Evolutionary conservation across 108 stramenopile species (phyloP), one percentile per base, ranked within the genome.

Genomic region (Chaetoceros tenuissimus): DNA sequence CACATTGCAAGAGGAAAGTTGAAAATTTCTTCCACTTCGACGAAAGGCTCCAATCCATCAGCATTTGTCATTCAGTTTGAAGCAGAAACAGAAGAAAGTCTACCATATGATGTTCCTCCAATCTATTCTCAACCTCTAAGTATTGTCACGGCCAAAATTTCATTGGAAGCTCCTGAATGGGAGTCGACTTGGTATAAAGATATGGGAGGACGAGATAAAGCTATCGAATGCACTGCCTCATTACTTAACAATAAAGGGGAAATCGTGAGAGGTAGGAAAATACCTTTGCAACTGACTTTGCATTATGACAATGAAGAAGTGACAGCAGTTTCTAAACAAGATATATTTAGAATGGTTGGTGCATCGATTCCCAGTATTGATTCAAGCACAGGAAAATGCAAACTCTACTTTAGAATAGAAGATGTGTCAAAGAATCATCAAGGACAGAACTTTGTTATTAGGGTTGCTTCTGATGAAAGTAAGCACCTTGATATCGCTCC

Each of bases 351-450:
- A 50, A 60, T 53, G 51, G 46, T 87, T 24, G 69, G 76, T 27
- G 24, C 76, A 28, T 29, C 54, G 10, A 59, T 3, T 8, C 46
- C 46, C 20, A 24, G 2, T 21, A 65, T 78, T 16, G 69, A 78
- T 28, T 59, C 62, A 44, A 58, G 57, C 17, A 62, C 65, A 0
- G 77, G 77, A 3, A 55, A 45, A 1, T 62, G 71, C 22, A 57
- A 48, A 23, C 53, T 94, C 7, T 63, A 80, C 17, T 79, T 86
- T 47, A 78, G 92, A 7, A 79, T 94, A 21, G 87, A 94, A 51
- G 92, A 94, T 55, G 92, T 94, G 2, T 90, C 88, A 21, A 90
- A 90, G 66, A 94, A 90, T 67, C 89, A 90, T 62, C 92, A 94
- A 57, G 82, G 79, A 28, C 79, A 88, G 69, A 69, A 73, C 25